Conservation (phyloP, 2,329 filamentous ascomycete genomes). For the Talaromyces albobiverticillius region DNA sequence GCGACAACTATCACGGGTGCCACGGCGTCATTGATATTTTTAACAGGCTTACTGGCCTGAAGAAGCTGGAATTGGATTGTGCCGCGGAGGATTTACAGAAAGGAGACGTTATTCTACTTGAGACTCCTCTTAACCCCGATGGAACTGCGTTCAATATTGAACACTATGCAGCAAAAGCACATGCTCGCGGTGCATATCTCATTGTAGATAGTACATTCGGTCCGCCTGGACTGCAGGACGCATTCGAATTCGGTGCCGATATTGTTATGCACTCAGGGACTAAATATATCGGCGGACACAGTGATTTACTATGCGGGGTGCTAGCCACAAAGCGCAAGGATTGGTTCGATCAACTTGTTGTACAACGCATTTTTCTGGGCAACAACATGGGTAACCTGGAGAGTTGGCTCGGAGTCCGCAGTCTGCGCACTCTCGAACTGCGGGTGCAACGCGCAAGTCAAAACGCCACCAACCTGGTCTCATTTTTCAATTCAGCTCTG, state of each 20-base stretch:
- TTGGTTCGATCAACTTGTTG: slow-evolving; percentile 60
- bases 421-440: slow-evolving; percentile 79
- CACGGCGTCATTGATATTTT: slow-evolving; percentile 78
- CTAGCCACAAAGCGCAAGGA: slow-evolving; percentile 60
- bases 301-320: slow-evolving; percentile 86
- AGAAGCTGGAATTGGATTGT: slow-evolving; percentile 69
- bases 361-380: slow-evolving; percentile 75
- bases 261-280: slow-evolving; percentile 89
- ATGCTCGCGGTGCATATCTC: slow-evolving; percentile 68
- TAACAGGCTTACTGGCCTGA: slow-evolving; percentile 70
- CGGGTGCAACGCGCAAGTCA: slow-evolving; percentile 73
- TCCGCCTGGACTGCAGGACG: slow-evolving; percentile 83
- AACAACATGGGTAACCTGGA: slow-evolving; percentile 85
- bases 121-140: slow-evolving; percentile 90
- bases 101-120: slow-evolving; percentile 85
- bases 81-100: slow-evolving; percentile 62
- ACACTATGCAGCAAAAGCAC: slow-evolving; percentile 69
- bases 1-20: slow-evolving; percentile 87
- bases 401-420: slow-evolving; percentile 86
- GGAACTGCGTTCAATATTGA: slow-evolving; percentile 75
- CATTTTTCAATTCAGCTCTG: slow-evolving; percentile 63
- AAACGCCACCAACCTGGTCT: slow-evolving; percentile 67
- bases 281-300: slow-evolving; percentile 96
- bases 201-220: slow-evolving; percentile 91
- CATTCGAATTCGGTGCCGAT: slow-evolving; percentile 78